Percentiles rank a stretch among this genome's conserved stretches.
Evolutionary conservation across 805 yeast genomes (phyloP).

Genomic region (Diddensiella santjacobensis): DNA sequence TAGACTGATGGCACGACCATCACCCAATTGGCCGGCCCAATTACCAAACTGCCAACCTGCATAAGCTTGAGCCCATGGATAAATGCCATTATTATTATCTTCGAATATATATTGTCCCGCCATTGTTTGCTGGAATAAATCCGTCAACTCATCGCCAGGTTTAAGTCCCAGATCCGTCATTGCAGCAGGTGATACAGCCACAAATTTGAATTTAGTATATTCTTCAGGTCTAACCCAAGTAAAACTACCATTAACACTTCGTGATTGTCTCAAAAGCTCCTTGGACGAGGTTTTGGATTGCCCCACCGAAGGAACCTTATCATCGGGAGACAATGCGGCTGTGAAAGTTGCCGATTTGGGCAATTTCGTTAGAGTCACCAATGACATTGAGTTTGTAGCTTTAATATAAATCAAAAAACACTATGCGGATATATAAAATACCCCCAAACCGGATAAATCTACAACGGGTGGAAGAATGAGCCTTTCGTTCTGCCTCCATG

Average conservation of each 20-base stretch:
- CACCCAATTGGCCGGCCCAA: conserved; percentile 97
- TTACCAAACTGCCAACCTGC: conserved; percentile 97
- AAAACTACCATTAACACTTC: conserved; percentile 60
- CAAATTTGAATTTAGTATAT: conserved; percentile 40
- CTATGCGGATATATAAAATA: not conserved
- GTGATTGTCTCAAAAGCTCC: conserved; percentile 46
- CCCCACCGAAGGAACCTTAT: conserved; percentile 37
- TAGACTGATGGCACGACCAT: conserved; percentile 82
- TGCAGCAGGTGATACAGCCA: conserved; percentile 59
- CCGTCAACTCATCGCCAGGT: conserved; percentile 38
- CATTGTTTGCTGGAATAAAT: conserved; percentile 50
- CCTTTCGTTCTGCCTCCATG: too few relatives aligned
- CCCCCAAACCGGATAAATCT: too few relatives aligned
- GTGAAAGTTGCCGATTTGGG: conserved; percentile 27
- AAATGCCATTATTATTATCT: conserved; percentile 39
- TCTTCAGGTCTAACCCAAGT: conserved; percentile 66
- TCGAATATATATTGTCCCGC: conserved; percentile 54
- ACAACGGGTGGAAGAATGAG: too few relatives aligned
- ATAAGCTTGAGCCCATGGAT: conserved; percentile 86
- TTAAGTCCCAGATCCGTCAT: conserved; percentile 57
- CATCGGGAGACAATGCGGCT: conserved; percentile 35
- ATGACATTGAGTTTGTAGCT: not conserved
- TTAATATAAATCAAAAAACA: not conserved
- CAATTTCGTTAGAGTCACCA: not conserved
- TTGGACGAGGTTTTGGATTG: conserved; percentile 30